Conservation (phyloP, 208 protist species). For the Leishmania martiniquensis region DNA sequence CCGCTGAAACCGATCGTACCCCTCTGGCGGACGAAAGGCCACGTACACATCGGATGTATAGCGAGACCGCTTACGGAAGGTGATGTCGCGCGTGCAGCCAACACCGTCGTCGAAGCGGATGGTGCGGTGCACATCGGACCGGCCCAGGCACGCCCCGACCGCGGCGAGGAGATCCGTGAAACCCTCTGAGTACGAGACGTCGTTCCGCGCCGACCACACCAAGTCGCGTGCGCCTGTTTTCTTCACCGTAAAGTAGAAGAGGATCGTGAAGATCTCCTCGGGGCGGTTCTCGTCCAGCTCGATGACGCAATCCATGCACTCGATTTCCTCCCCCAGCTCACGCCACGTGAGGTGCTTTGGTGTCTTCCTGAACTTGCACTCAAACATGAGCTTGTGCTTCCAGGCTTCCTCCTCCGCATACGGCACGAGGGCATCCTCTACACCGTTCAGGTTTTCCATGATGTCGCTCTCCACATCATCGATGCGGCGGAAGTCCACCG, state of each 20-base stretch:
- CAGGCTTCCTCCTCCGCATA: slow-evolving; percentile 84
- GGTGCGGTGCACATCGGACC: slow-evolving; percentile 85
- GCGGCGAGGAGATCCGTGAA: slow-evolving; percentile 87
- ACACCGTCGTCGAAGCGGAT: slow-evolving; percentile 89
- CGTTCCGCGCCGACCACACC: slow-evolving; percentile 80
- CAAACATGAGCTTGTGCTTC: slow-evolving; percentile 92
- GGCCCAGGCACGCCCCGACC: slow-evolving; percentile 78
- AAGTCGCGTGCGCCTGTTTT: slow-evolving; percentile 71
- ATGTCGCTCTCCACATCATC: slow-evolving; percentile 90
- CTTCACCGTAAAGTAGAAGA: slow-evolving; percentile 85
- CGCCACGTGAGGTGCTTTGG: slow-evolving; percentile 91
- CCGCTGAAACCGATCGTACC: slow-evolving; percentile 84
- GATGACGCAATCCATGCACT: slow-evolving; percentile 90
- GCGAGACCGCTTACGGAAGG: slow-evolving; percentile 80
- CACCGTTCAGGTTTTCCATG: slow-evolving; percentile 53
- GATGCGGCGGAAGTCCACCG: slow-evolving; percentile 86
- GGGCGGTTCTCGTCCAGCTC: slow-evolving; percentile 87
- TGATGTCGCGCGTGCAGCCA: slow-evolving; percentile 73
- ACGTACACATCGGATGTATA: slow-evolving; percentile 88
- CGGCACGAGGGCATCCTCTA: slow-evolving; percentile 70
- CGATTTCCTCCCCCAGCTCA: slow-evolving; percentile 87
- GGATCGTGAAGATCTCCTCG: slow-evolving; percentile 88
- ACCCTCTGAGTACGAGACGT: slow-evolving; percentile 84
- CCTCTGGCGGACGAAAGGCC: slow-evolving; percentile 77
- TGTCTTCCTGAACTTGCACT: slow-evolving; percentile 85